These are phyloP conservation scores for Xerocomellus intermedius DNA, from an alignment of 768 basidiomycete species.

Conservation along the genomic window DNA sequence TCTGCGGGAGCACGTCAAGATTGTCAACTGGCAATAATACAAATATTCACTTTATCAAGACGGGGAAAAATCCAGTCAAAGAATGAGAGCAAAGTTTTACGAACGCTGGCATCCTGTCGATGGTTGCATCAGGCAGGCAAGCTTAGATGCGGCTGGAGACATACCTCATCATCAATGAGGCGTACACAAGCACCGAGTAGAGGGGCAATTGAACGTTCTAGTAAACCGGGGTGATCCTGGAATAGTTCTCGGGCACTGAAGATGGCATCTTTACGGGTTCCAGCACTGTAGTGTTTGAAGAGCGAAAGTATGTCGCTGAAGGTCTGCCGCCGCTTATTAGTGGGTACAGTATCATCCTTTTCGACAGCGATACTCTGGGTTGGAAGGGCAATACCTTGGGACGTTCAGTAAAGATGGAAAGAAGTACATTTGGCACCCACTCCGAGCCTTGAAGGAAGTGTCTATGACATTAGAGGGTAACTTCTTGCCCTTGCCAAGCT, in stretches of 20 bases:
- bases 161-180: slow-evolving; percentile 79
- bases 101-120: slow-evolving; percentile 72
- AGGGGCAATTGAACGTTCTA: slow-evolving; percentile 50
- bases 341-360: slow-evolving; percentile 57
- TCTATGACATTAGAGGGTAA: slow-evolving; percentile 81
- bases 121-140: background rate
- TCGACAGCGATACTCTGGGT: slow-evolving; percentile 71
- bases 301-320: slow-evolving; percentile 76
- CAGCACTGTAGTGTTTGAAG: slow-evolving; percentile 79
- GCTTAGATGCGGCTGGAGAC: slow-evolving; percentile 12
- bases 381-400: slow-evolving; percentile 83
- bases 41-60: slow-evolving; percentile 50
- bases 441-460: slow-evolving; percentile 93
- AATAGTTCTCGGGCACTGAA: slow-evolving; percentile 71
- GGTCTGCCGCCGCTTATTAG: slow-evolving; percentile 72
- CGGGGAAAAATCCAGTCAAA: slow-evolving; percentile 70
- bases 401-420: slow-evolving; percentile 8
- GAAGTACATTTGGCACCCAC: slow-evolving; percentile 45
- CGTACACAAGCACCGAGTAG: slow-evolving; percentile 64
- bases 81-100: slow-evolving; percentile 68
- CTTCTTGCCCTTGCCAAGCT: slow-evolving; percentile 94
- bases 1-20: slow-evolving; percentile 40
- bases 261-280: slow-evolving; percentile 77
- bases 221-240: slow-evolving; percentile 54
- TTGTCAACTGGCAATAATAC: background rate